Conservation (phyloP, 2,329 filamentous ascomycete species). For the Hypoxylon sp. region DNA sequence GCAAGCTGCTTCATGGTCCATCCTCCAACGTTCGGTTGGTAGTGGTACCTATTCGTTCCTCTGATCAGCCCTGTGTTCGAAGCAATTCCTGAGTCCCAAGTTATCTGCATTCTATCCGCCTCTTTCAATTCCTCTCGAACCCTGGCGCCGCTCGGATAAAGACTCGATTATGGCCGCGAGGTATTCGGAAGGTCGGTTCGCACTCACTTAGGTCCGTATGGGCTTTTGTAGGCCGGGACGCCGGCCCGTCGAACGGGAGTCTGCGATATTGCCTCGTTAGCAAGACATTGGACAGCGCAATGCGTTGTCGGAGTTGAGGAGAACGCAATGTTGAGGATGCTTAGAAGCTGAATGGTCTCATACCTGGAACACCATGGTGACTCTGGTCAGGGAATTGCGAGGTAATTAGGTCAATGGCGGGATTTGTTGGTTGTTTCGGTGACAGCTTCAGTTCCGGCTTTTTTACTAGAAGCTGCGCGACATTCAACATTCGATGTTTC, state of each 20-base stretch:
- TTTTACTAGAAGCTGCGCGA: constrained; percentile 39
- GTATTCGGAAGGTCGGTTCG: constrained; percentile 20
- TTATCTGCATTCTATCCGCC: not conserved
- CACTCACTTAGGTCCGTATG: constrained; percentile 72
- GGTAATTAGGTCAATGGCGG: constrained; percentile 36
- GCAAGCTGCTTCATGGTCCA: constrained; percentile 57
- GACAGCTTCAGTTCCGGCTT: constrained; percentile 34
- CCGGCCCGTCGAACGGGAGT: constrained; percentile 55
- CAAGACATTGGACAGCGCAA: not conserved
- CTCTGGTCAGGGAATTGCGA: constrained; percentile 25
- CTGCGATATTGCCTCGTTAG: constrained; percentile 46
- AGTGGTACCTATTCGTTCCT: constrained; percentile 60
- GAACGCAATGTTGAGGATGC: not conserved
- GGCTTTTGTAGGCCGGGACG: constrained; percentile 63
- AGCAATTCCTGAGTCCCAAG: not conserved
- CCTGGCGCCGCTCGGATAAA: not conserved
- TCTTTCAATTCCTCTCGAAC: not conserved
- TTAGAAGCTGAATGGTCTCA: not conserved
- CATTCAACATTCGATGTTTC: constrained; percentile 33
- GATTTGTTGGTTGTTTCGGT: constrained; percentile 29
- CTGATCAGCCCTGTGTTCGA: constrained; percentile 12
- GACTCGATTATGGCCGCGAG: not conserved
- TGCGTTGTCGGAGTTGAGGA: not conserved
- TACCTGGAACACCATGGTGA: constrained; percentile 43
- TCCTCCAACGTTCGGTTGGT: constrained; percentile 63